Evolutionary conservation across 2,329 filamentous ascomycete species (phyloP).

Genomic region (Hypoxylon sp.): DNA sequence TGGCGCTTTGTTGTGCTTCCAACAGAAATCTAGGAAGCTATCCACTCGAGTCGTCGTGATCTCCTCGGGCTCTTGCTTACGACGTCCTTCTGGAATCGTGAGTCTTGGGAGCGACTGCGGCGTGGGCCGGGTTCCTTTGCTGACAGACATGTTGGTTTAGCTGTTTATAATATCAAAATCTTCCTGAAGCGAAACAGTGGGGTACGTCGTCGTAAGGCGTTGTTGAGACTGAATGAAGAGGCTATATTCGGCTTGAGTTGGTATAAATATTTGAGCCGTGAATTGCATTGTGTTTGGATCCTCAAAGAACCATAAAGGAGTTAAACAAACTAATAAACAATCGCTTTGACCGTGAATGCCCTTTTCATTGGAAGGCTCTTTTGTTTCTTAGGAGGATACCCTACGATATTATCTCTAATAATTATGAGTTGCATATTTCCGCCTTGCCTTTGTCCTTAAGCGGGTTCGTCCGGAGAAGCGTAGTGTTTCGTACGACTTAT

Average conservation of each 20-base stretch:
- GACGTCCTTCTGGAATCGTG: conserved; percentile 5
- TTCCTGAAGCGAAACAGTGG: neutral
- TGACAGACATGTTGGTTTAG: conserved; percentile 12
- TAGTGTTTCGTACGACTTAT: neutral
- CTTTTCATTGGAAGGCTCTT: neutral
- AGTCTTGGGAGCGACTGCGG: conserved; percentile 28
- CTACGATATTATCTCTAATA: neutral
- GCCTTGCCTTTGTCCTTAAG: neutral
- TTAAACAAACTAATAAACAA: neutral
- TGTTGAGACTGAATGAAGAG: neutral
- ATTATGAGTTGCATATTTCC: neutral
- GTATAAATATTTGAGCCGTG: neutral
- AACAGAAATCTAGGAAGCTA: conserved; percentile 21
- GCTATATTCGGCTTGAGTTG: neutral
- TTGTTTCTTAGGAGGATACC: neutral
- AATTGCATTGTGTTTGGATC: conserved; percentile 5
- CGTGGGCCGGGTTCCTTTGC: conserved; percentile 18
- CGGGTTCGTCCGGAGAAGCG: neutral
- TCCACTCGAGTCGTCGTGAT: conserved; percentile 26
- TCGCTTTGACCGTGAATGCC: neutral
- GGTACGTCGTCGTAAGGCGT: neutral
- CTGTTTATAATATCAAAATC: neutral
- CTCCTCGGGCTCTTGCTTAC: conserved; percentile 26
- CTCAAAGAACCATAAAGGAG: neutral
- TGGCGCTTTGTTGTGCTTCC: conserved; percentile 19